A percentile compares a stretch with the other conserved stretches of the same genome.
These are phyloP conservation scores for Colletotrichum trifolii DNA, from an alignment of 2,329 filamentous ascomycete species.

Conservation along the genomic window DNA sequence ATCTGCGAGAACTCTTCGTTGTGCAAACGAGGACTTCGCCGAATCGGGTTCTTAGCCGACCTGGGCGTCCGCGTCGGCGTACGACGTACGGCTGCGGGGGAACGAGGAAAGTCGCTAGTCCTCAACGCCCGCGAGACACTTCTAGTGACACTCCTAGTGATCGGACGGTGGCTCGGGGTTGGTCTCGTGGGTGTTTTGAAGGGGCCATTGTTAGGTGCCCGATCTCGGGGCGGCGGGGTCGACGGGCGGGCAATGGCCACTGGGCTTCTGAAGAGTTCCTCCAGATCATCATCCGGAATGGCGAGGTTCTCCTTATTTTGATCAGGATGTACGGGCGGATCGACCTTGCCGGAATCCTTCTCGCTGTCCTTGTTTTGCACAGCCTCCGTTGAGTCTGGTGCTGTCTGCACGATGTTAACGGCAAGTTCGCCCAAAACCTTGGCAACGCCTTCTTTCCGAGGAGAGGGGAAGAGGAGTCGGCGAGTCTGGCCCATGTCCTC, in stretches of 20 bases:
- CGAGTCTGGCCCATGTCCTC: constrained; percentile 68
- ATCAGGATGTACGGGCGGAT: background rate
- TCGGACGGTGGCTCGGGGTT: constrained; percentile 70
- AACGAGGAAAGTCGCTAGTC: constrained; percentile 55
- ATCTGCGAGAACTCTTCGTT: constrained; percentile 33
- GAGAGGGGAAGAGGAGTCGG: constrained; percentile 81
- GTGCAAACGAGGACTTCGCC: constrained; percentile 32
- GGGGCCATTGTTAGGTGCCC: constrained; percentile 55
- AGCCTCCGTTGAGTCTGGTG: constrained; percentile 41
- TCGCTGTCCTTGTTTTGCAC: constrained; percentile 49
- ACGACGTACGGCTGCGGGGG: constrained; percentile 57
- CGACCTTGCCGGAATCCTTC: constrained; percentile 52
- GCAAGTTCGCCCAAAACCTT: constrained; percentile 71
- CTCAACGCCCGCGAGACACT: constrained; percentile 69
- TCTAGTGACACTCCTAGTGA: constrained; percentile 71
- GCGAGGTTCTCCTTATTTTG: constrained; percentile 62
- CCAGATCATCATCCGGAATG: constrained; percentile 64
- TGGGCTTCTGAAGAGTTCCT: constrained; percentile 74
- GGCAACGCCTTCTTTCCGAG: constrained; percentile 71
- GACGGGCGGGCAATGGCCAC: constrained; percentile 54
- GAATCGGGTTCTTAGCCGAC: constrained; percentile 37
- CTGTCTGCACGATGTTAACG: constrained; percentile 62
- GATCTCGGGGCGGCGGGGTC: constrained; percentile 62
- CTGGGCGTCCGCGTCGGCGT: constrained; percentile 62
- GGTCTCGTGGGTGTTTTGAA: constrained; percentile 74